A percentile compares a stretch with the other conserved stretches of the same genome.
These are phyloP conservation scores for Globisporangium canariense DNA, from an alignment of 352 stramenopile genomes.

Conservation along the genomic window DNA sequence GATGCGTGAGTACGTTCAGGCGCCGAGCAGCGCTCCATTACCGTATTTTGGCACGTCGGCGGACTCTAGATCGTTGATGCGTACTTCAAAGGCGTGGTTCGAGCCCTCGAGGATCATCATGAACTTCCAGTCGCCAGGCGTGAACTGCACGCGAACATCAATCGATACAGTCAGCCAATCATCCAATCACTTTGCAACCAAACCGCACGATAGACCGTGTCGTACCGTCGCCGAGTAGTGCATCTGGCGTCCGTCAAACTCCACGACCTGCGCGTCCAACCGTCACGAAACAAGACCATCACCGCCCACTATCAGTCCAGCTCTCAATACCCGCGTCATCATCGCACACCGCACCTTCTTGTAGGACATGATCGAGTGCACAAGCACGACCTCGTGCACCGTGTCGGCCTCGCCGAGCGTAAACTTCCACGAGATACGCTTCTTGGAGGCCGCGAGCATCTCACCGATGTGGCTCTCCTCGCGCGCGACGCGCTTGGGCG, in stretches of 20 bases:
- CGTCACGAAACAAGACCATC: background rate
- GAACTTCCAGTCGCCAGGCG: conserved; percentile 73
- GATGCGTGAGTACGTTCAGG: too few species aligned
- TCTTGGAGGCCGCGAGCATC: conserved; percentile 78
- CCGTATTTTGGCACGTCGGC: conserved; percentile 82
- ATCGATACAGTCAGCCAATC: conserved; percentile 4
- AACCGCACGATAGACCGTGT: background rate
- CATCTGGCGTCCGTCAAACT: conserved; percentile 79
- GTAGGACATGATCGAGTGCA: conserved; percentile 84
- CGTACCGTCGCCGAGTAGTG: conserved; percentile 77
- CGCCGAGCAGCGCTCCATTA: conserved; percentile 16
- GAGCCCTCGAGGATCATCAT: conserved; percentile 74
- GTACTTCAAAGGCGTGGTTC: conserved; percentile 77
- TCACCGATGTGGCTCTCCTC: conserved; percentile 81
- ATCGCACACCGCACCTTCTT: conserved; percentile 51
- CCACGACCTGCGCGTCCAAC: conserved; percentile 38
- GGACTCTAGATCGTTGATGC: conserved; percentile 81
- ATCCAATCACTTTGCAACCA: background rate
- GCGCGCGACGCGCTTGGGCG: conserved; percentile 65
- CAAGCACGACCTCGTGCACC: conserved; percentile 69
- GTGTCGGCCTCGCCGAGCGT: conserved; percentile 71
- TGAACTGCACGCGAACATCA: conserved; percentile 33
- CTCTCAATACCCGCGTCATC: background rate
- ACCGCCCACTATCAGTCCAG: background rate
- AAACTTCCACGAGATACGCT: conserved; percentile 81